Evolutionary conservation across 2,329 filamentous ascomycete species (phyloP), one percentile per base, ranked within the genome.

Genomic region (Colletotrichum plurivorum): DNA sequence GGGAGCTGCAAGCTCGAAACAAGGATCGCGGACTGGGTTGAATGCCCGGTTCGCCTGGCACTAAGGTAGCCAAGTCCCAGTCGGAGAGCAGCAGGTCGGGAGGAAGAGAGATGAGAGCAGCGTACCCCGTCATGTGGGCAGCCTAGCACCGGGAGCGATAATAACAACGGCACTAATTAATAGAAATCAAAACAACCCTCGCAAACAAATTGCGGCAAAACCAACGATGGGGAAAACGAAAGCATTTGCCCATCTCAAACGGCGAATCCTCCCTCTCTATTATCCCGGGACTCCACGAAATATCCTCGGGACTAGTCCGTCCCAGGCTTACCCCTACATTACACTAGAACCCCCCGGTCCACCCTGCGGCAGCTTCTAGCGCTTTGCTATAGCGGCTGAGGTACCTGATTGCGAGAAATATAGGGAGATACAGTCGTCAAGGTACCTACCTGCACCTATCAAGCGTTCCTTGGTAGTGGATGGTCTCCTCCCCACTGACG

Each of bases 11-110:
- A 49, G 20, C 12, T 18, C n/a, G 18, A 49, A 56, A 12, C 61
- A 60, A 69, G 61, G 49, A 68, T 68, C 20, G n/a, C 6, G 41
- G 41, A 41, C 63, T 59, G 46, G 61, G n/a, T 41, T 65, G 60
- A 58, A 59, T 53, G 53, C 25, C 60, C 53, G 53, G 60, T 64
- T 53, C 53, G 53, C 60, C 59, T 64, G 46, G 52, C 59, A 41
- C 60, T 31, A 36, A 36, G 31, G 31, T 36, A 58, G 53, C 61
- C 60, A 58, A 49, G 46, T 39, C 41, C 10, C 27, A 49, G 22
- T 49, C 18, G 45, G 46, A 22, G 43, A 25, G 41, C n/a, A 31
- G 39, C 39, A n/a, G 13, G 41, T 15, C 13, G 41, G 16, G 41
- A 43, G 41, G 15, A 13, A n/a, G 41, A 43, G 16, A 43, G 15